Conservation (phyloP, 345 rosid species). For the Eucalyptus viminalis region DNA sequence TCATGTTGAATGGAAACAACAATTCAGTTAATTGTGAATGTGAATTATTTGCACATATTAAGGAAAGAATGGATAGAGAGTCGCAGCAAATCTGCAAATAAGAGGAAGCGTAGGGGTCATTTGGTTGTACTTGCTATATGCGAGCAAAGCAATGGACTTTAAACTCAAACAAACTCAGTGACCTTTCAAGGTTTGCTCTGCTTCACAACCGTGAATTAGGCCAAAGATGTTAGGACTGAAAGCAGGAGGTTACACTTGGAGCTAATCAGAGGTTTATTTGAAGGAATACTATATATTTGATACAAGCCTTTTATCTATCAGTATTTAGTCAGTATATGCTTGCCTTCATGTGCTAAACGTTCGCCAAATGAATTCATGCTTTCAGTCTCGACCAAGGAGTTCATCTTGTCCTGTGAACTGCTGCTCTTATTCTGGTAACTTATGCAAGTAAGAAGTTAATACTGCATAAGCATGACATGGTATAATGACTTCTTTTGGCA, state of each 20-base stretch:
- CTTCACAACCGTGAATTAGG: not conserved
- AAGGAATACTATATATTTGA: not conserved
- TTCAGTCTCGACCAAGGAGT: not conserved
- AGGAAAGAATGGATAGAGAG: not conserved
- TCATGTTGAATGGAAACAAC: not conserved
- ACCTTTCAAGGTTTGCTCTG: not conserved
- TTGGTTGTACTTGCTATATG: not conserved
- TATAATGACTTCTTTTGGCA: not conserved
- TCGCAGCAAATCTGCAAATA: not conserved
- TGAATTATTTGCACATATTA: not conserved
- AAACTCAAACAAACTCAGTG: not conserved
- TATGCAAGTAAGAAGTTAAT: not conserved
- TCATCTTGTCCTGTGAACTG: not conserved
- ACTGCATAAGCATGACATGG: not conserved
- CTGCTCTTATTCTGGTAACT: not conserved
- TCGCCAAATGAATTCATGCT: not conserved
- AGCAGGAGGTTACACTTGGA: not conserved
- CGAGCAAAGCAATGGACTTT: not conserved
- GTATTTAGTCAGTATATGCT: not conserved
- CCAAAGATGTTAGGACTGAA: not conserved
- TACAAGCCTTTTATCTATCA: not conserved
- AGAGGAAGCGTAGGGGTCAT: not conserved
- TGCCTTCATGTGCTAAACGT: not conserved
- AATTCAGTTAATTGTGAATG: not conserved
- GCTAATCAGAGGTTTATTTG: not conserved